These are phyloP conservation scores for Chaetomidium leptoderma DNA, from an alignment of 495 filamentous ascomycete species.

Conservation along the genomic window DNA sequence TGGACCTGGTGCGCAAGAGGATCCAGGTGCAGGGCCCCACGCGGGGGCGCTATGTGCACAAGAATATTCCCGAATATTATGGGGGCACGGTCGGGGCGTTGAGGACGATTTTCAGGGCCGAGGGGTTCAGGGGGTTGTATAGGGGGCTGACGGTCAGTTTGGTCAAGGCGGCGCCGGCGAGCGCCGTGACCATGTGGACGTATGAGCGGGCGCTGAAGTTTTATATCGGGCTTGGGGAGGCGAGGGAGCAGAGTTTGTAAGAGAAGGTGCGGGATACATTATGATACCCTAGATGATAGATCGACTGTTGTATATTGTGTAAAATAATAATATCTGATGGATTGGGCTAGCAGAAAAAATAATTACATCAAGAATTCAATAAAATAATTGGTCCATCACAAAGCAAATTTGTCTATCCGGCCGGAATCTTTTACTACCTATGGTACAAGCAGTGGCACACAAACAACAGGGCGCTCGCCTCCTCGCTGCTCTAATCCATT, in stretches of 20 bases:
- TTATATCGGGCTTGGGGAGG: slow-evolving; percentile 43
- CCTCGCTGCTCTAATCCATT: background rate
- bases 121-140: slow-evolving; percentile 81
- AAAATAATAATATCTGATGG: no score
- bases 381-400: no score
- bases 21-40: slow-evolving; percentile 95
- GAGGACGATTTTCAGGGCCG: slow-evolving; percentile 58
- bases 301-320: slow-evolving; percentile 2
- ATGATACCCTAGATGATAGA: slow-evolving; percentile 1
- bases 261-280: background rate
- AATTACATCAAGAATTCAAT: no score
- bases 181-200: slow-evolving; percentile 97
- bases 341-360: no score
- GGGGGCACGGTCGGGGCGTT: slow-evolving; percentile 61
- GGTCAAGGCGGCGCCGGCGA: slow-evolving; percentile 90
- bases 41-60: slow-evolving; percentile 68
- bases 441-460: slow-evolving; percentile 23
- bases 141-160: slow-evolving; percentile 82
- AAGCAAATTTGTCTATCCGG: slow-evolving; percentile 26
- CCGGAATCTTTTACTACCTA: slow-evolving; percentile 14
- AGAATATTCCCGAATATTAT: slow-evolving; percentile 89
- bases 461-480: background rate
- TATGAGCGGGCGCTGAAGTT: slow-evolving; percentile 71
- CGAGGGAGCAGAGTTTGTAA: slow-evolving; percentile 15
- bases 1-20: slow-evolving; percentile 90